Evolutionary conservation across 768 basidiomycete species (phyloP), one percentile per base, ranked within the genome.

Genomic region (Panaeolus cyanescens): DNA sequence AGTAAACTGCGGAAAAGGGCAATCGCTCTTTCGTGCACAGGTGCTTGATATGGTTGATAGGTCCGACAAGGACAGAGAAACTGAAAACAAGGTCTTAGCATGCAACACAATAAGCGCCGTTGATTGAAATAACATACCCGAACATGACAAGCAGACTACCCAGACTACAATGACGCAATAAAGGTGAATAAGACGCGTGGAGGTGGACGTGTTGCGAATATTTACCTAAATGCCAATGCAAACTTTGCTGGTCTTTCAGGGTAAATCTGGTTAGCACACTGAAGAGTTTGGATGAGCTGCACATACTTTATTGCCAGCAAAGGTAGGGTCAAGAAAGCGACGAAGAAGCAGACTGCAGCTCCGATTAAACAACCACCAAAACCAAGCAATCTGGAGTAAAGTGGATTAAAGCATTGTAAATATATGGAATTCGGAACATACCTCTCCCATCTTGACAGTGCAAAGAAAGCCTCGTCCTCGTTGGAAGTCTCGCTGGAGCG

Each of bases 401-500:
- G 30, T 39, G 15, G 4, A 4, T 32, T 53, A 56, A 42, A 58
- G 19, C n/a, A 54, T n/a, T 31, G 31, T n/a, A 20, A 20, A 42
- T 22, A 28, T 3, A 50, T 4, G 9, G 22, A 6, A 15, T 13
- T 28, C 10, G 45, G 5, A 53, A 57, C 78, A 64, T 70, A 90
- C 91, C 96, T 83, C 72, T 98, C 96, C 96, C 96, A 98, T 75
- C 95, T 83, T 57, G 91, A 91, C 36, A 96, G 77, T 40, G 92
- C 90, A 75, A 97, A 93, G 83, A 91, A 96, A 2, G 96, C 96
- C 70, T 98, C 95, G 67, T 99, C 96, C 72, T 99, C 96, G 73
- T 94, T 95, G 31, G 90, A 90, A 42, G 86, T 83, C 65, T 94
- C 93, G 63, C 71, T 85, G 2, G 90, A 91, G 37, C 93, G 83